Evolutionary conservation across 768 basidiomycete genomes (phyloP).

Genomic region (Nevesoporus exiguus): DNA sequence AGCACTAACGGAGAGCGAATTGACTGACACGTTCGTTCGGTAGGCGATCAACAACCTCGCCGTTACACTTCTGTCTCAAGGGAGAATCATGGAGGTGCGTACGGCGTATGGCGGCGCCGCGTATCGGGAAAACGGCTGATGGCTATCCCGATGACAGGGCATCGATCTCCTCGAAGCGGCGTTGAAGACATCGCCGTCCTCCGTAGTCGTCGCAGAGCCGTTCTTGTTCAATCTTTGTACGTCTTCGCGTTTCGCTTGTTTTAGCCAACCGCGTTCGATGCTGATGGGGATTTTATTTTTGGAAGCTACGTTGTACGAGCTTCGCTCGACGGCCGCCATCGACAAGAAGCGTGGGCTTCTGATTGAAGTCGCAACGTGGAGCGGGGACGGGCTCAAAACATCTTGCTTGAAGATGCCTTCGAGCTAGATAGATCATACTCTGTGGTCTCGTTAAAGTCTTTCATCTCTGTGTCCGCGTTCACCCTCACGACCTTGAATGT

Average conservation of each 20-base stretch:
- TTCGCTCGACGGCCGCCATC: constrained; percentile 66
- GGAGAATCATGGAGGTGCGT: constrained; percentile 65
- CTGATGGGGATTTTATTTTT: neutral
- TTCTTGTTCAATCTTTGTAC: constrained; percentile 82
- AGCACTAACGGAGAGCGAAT: neutral
- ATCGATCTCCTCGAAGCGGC: constrained; percentile 67
- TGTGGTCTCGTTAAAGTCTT: neutral
- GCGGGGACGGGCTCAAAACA: constrained; percentile 76
- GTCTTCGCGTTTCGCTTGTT: constrained; percentile 22
- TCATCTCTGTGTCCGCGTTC: neutral
- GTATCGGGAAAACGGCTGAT: neutral
- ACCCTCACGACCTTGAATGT: neutral
- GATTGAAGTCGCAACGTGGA: constrained; percentile 79
- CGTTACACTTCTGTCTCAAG: constrained; percentile 67
- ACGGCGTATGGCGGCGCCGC: constrained; percentile 1
- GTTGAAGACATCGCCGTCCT: constrained; percentile 60
- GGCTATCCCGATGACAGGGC: constrained; percentile 39
- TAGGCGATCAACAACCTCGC: constrained; percentile 77
- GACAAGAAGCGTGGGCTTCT: constrained; percentile 76
- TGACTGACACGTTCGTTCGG: neutral
- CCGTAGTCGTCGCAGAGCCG: constrained; percentile 73
- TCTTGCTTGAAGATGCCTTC: constrained; percentile 78
- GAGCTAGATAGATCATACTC: constrained; percentile 30
- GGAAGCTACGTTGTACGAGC: constrained; percentile 76
- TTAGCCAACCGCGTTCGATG: neutral